Conservation (phyloP, 2,329 filamentous ascomycete genomes). For the Hypomyces rosellus region DNA sequence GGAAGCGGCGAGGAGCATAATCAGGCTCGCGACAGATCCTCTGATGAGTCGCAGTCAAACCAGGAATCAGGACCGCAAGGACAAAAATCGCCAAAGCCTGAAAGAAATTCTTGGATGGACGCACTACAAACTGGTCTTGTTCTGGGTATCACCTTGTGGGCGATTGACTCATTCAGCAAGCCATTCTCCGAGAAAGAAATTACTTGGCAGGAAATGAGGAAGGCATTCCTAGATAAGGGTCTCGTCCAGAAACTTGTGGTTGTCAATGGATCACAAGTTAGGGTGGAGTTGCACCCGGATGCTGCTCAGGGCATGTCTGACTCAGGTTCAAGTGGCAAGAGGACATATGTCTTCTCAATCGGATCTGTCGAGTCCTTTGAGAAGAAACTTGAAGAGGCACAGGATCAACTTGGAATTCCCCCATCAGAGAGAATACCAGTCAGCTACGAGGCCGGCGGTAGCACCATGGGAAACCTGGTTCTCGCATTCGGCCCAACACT, state of each 20-base stretch:
- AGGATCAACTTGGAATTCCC: conserved; percentile 81
- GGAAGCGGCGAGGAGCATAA: conserved; percentile 14
- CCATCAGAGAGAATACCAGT: conserved; percentile 86
- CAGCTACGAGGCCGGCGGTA: conserved; percentile 73
- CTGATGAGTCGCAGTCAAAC: conserved; percentile 19
- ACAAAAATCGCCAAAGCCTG: conserved; percentile 27
- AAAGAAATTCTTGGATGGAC: conserved; percentile 30
- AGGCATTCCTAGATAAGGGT: conserved; percentile 91
- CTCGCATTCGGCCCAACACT: conserved; percentile 79
- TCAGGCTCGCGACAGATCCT: conserved; percentile 14
- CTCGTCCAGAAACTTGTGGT: conserved; percentile 89
- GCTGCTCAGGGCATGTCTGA: conserved; percentile 45
- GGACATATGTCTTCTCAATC: conserved; percentile 82
- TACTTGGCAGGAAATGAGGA: conserved; percentile 94
- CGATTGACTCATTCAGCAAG: conserved; percentile 35
- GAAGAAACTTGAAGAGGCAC: conserved; percentile 77
- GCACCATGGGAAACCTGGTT: conserved; percentile 66
- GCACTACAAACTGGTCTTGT: conserved; percentile 30
- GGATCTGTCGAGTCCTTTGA: conserved; percentile 93
- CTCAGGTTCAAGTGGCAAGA: conserved; percentile 23
- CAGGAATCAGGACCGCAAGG: conserved; percentile 27
- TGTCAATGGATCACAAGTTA: conserved; percentile 63
- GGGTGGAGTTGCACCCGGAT: conserved; percentile 73
- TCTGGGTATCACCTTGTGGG: conserved; percentile 50
- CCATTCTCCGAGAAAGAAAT: conserved; percentile 61